Evolutionary conservation across 805 yeast species (phyloP).

Genomic region (Alloascoidea africana): DNA sequence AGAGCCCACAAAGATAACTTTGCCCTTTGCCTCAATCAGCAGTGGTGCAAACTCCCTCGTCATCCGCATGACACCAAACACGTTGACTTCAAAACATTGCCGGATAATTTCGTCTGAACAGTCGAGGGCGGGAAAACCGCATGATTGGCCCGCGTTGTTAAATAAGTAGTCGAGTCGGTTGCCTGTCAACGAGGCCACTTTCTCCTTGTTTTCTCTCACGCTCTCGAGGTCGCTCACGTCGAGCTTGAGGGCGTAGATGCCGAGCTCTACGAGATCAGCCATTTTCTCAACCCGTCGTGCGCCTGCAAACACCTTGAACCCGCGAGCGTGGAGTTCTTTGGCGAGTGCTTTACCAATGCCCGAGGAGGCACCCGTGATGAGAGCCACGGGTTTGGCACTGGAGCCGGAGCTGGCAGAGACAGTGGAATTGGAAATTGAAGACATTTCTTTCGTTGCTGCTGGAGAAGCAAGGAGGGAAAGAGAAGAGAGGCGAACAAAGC

Average conservation of each 20-base stretch:
- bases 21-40: slow-evolving; percentile 50
- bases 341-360: slow-evolving; percentile 95
- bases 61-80: slow-evolving; percentile 52
- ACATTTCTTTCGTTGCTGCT: no score
- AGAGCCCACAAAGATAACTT: slow-evolving; percentile 63
- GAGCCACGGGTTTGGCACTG: no score
- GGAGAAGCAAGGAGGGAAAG: no score
- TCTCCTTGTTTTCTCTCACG: slow-evolving; percentile 26
- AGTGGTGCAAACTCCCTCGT: slow-evolving; percentile 40
- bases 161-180: slow-evolving; percentile 42
- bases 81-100: slow-evolving; percentile 48
- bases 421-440: no score
- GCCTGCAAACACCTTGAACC: slow-evolving; percentile 47
- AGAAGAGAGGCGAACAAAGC: no score
- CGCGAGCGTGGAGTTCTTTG: slow-evolving; percentile 35
- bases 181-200: slow-evolving; percentile 21
- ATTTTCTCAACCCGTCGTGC: slow-evolving; percentile 55
- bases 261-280: slow-evolving; percentile 28
- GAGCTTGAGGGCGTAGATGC: slow-evolving; percentile 30
- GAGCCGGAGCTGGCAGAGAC: no score
- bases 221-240: slow-evolving; percentile 40
- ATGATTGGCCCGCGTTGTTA: slow-evolving; percentile 70
- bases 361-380: slow-evolving; percentile 93
- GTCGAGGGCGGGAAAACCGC: slow-evolving; percentile 58
- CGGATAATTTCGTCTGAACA: slow-evolving; percentile 36